phyloP scores from a whole-genome alignment of 139 green algal genomes.

The Chlorella sp. region DNA sequence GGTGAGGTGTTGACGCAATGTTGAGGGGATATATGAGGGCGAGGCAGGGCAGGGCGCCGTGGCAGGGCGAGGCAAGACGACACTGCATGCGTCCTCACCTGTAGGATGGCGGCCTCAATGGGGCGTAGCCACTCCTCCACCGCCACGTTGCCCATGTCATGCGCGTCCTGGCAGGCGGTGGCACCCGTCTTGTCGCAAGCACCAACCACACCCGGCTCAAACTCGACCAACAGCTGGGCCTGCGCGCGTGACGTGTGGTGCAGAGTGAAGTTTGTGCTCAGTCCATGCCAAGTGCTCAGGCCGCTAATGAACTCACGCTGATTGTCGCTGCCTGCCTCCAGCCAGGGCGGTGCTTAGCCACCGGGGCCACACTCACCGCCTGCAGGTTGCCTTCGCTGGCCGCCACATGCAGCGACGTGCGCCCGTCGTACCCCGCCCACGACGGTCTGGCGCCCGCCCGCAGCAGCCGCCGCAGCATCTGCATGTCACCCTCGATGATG shows the following conservation, averaged over 20 bases:
- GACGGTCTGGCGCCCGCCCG: conserved; percentile 30
- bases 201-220: background rate
- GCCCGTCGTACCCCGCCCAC: conserved; percentile 50
- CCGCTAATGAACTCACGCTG: too few relatives aligned
- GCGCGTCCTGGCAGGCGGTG: background rate
- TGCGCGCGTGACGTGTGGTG: background rate
- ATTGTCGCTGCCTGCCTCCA: background rate
- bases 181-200: background rate
- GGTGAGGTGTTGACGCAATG: background rate
- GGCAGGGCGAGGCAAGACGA: too few relatives aligned
- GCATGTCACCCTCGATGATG: background rate
- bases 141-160: background rate
- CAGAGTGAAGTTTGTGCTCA: too few relatives aligned
- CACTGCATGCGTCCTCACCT: background rate
- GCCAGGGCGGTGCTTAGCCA: background rate
- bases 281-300: too few relatives aligned
- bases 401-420: conserved; percentile 54
- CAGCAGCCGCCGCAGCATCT: conserved; percentile 17
- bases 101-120: background rate
- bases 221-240: background rate
- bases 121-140: background rate
- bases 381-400: conserved; percentile 17
- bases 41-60: too few relatives aligned
- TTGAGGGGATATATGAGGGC: too few relatives aligned
- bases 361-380: background rate